Conservation (phyloP, 2,329 filamentous ascomycete species). For the Colletotrichum lentis region DNA sequence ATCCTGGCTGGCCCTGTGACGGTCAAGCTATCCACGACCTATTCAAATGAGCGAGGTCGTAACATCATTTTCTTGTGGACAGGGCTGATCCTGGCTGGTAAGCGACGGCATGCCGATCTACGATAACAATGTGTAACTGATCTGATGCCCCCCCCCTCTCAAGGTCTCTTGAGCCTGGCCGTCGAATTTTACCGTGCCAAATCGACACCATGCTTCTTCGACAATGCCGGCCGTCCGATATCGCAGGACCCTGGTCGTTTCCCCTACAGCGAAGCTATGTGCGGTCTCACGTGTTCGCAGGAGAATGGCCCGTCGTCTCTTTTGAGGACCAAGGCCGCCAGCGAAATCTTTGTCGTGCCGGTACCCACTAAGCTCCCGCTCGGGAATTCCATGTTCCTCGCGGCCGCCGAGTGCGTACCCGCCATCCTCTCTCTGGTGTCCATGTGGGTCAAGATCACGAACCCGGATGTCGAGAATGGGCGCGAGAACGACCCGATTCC, state of each 20-base stretch:
- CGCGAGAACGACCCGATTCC: constrained; percentile 53
- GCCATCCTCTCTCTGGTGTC: constrained; percentile 68
- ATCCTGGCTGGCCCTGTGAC: constrained; percentile 71
- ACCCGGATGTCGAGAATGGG: constrained; percentile 44
- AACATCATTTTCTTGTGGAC: constrained; percentile 75
- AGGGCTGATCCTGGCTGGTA: constrained; percentile 65
- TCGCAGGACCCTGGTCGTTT: constrained; percentile 52
- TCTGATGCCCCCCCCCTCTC: neutral
- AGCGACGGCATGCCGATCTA: constrained; percentile 37
- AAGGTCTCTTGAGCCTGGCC: constrained; percentile 67
- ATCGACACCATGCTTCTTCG: constrained; percentile 52
- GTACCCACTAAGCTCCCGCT: constrained; percentile 65
- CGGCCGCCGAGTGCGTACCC: constrained; percentile 71
- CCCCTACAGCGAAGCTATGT: constrained; percentile 53
- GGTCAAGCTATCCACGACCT: constrained; percentile 67
- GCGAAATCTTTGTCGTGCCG: constrained; percentile 70
- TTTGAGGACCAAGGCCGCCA: constrained; percentile 62
- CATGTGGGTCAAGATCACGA: constrained; percentile 68
- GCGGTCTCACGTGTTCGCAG: constrained; percentile 58
- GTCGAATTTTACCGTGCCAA: constrained; percentile 70
- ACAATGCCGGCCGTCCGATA: constrained; percentile 50
- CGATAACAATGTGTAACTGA: neutral
- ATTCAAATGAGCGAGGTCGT: constrained; percentile 69
- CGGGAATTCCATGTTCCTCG: constrained; percentile 66
- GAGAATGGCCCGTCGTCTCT: constrained; percentile 60